Evolutionary conservation across 1,139 yeast species (phyloP).

Genomic region (Blastobotrys serpentis): DNA sequence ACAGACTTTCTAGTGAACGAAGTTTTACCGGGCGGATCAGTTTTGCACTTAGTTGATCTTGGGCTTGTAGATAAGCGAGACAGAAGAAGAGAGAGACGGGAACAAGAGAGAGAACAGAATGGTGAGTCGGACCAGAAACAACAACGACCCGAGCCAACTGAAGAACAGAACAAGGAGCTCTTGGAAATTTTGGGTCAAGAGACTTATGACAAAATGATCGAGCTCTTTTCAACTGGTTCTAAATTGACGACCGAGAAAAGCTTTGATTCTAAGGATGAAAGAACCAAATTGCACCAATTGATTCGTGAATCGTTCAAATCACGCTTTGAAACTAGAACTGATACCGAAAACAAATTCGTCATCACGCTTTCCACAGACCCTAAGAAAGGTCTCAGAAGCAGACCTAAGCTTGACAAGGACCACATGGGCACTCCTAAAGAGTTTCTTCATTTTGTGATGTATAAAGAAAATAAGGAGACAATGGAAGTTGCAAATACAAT

Average conservation of each 20-base stretch:
- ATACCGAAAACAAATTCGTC: constrained; percentile 52
- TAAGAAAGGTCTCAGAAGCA: constrained; percentile 30
- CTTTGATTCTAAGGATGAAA: constrained; percentile 63
- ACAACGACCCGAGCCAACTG: constrained; percentile 30
- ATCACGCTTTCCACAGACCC: constrained; percentile 27
- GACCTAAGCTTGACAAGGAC: constrained; percentile 25
- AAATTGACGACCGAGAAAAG: constrained; percentile 57
- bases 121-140: constrained; percentile 33
- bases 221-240: constrained; percentile 57
- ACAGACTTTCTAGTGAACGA: constrained; percentile 96
- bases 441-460: constrained; percentile 74
- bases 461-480: constrained; percentile 94
- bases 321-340: constrained; percentile 75
- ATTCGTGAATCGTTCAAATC: constrained; percentile 72
- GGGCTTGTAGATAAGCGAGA: constrained; percentile 65
- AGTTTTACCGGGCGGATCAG: constrained; percentile 64
- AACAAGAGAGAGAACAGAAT: constrained; percentile 44
- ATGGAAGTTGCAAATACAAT: constrained; percentile 87
- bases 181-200: constrained; percentile 57
- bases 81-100: constrained; percentile 48
- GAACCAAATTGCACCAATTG: constrained; percentile 77
- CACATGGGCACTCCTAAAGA: constrained; percentile 62
- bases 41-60: constrained; percentile 70
- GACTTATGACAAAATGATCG: constrained; percentile 48
- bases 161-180: constrained; percentile 41